phyloP scores from a whole-genome alignment of 495 filamentous ascomycete genomes.

The Immersiella caudata region DNA sequence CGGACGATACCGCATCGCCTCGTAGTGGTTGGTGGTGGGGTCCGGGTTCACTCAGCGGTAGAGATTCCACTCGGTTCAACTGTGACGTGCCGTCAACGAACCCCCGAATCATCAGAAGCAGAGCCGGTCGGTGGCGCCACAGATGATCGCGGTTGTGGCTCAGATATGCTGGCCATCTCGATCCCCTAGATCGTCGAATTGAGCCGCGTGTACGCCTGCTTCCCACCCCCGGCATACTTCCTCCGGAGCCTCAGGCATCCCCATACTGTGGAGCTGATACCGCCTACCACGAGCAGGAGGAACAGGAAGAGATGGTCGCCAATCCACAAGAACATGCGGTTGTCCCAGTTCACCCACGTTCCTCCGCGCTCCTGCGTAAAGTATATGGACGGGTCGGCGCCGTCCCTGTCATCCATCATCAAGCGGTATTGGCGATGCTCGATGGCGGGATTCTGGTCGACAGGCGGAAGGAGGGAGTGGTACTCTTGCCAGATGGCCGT shows the following conservation, averaged over 20 bases:
- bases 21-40: too few relatives aligned
- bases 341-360: constrained; percentile 52
- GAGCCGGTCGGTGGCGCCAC: neutral
- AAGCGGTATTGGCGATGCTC: constrained; percentile 39
- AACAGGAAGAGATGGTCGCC: constrained; percentile 41
- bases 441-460: constrained; percentile 10
- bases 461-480: constrained; percentile 29
- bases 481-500: constrained; percentile 86
- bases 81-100: neutral
- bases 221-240: neutral
- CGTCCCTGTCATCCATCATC: constrained; percentile 48
- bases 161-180: neutral
- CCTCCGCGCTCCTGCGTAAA: constrained; percentile 48
- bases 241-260: neutral
- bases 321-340: constrained; percentile 34
- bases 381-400: constrained; percentile 43
- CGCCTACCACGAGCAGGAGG: constrained; percentile 39
- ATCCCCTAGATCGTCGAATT: neutral
- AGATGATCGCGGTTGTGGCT: neutral
- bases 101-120: neutral
- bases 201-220: neutral
- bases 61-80: neutral
- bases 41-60: too few relatives aligned
- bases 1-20: too few relatives aligned
- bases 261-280: constrained; percentile 18